These are phyloP conservation scores for Trifolium fragiferum DNA, from an alignment of 306 rosid species.

Conservation along the genomic window DNA sequence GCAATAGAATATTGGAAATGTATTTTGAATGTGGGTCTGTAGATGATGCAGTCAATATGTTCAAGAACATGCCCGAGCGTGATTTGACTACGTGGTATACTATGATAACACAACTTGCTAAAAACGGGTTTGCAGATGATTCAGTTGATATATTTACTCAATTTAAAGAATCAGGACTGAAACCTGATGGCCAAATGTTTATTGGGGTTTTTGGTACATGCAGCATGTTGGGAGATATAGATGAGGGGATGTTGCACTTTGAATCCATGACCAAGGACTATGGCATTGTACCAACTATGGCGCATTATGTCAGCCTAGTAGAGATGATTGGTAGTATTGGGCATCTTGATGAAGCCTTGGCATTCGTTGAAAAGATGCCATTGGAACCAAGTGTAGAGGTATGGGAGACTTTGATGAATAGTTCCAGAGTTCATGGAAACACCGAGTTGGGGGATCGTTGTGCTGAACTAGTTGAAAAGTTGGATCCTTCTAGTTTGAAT, in stretches of 20 bases:
- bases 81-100: conserved; percentile 31
- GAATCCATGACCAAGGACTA: conserved; percentile 65
- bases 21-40: conserved; percentile 81
- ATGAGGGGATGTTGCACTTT: conserved; percentile 72
- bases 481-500: conserved; percentile 61
- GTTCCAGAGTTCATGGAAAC: conserved; percentile 77
- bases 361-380: conserved; percentile 51
- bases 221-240: conserved; percentile 61
- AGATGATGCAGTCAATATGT: conserved; percentile 62
- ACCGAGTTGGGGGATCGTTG: conserved; percentile 73
- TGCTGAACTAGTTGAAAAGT: conserved; percentile 68
- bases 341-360: conserved; percentile 32
- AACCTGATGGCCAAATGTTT: conserved; percentile 74
- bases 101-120: conserved; percentile 11
- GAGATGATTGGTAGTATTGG: conserved; percentile 16
- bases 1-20: conserved; percentile 72
- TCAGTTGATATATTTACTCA: conserved; percentile 50
- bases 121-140: conserved; percentile 27
- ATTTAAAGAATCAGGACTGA: conserved; percentile 65
- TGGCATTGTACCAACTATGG: conserved; percentile 68
- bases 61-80: conserved; percentile 49
- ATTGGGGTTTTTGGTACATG: conserved; percentile 71
- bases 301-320: conserved; percentile 51
- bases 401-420: conserved; percentile 83
- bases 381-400: conserved; percentile 60